Base-by-base conservation (phyloP, 257 asterid species). In the Thymus mandschuricus region DNA sequence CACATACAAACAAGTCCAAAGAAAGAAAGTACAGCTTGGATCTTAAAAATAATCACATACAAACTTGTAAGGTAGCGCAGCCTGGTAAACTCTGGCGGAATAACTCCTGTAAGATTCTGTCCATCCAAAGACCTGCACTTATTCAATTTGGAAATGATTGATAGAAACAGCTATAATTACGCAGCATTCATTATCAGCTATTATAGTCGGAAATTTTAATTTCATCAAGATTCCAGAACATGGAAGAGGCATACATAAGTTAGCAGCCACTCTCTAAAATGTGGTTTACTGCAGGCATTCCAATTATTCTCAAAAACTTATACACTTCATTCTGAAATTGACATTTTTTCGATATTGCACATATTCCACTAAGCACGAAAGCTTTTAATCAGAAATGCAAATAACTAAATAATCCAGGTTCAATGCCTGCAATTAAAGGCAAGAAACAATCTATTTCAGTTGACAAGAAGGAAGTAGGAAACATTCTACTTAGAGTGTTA, bases 91-190 rank as follows among this genome's bases (percentile, higher is more conserved):
- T 83, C 96, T 1, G 84, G 85, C 45, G 98, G 91, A 60, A 93
- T 76, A 49, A 27, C 66, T 78, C 92, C 96, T 1, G 97, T 82
- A 44, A 86, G 71, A 75, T 93, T 93, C 77, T 89, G 97, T 30
- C 80, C 87, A 81, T 91, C 89, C 89, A 93, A 77, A 73, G 96
- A 86, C 80, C 98, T 93, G 86, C 77, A 72, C 63, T 61, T 71
- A 13, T 63, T 63, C 45, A 69, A 62, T 30, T 58, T 68, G 71
- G 66, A 46, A 33, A 11, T 34, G 48, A 49, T 40, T 30, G 6
- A 46, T 34, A 43, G 35, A 6, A 62, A 41, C 55, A 63, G 41
- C 35, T 62, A 2, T 5, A 10, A 43, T 3, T 10, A 12, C 58
- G 63, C 62, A 64, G 31, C 45, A 30, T 21, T 21, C 21, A 21